Evolutionary conservation across 805 yeast species (phyloP).

Genomic region (Lipomyces kockii): DNA sequence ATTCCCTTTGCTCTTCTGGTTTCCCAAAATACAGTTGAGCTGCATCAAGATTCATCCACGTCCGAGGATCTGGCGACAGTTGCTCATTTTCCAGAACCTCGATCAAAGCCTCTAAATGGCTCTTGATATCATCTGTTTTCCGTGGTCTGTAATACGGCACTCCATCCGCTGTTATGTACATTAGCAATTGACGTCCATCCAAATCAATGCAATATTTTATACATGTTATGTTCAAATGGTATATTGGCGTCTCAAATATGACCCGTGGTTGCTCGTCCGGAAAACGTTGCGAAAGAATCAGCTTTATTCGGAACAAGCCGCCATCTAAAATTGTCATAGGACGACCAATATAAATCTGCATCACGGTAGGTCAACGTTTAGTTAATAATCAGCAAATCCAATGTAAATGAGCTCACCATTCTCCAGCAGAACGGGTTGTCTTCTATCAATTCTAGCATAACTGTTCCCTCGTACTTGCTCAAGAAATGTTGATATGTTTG

Average conservation of each 20-base stretch:
- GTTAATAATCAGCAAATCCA: neutral
- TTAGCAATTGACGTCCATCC: neutral
- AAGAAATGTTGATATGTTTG: slow-evolving; percentile 4
- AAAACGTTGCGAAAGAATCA: slow-evolving; percentile 17
- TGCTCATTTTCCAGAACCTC: slow-evolving; percentile 13
- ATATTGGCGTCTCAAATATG: slow-evolving; percentile 26
- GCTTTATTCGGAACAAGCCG: slow-evolving; percentile 16
- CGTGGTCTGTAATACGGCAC: slow-evolving; percentile 20
- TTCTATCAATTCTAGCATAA: slow-evolving; percentile 22
- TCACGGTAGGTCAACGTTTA: neutral
- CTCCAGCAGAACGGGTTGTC: slow-evolving; percentile 25
- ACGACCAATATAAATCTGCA: slow-evolving; percentile 16
- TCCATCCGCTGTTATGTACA: slow-evolving; percentile 17
- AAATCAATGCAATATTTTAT: neutral
- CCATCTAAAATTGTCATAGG: slow-evolving; percentile 27
- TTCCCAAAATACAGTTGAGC: slow-evolving; percentile 23
- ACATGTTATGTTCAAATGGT: slow-evolving; percentile 24
- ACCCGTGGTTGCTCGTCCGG: slow-evolving; percentile 27
- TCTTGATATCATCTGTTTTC: slow-evolving; percentile 15
- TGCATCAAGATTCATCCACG: slow-evolving; percentile 28
- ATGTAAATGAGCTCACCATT: neutral
- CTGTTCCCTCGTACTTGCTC: slow-evolving; percentile 19
- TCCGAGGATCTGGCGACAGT: slow-evolving; percentile 29
- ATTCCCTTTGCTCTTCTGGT: slow-evolving; percentile 13
- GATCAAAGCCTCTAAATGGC: slow-evolving; percentile 21